phyloP scores from a whole-genome alignment of 1,284 basidiomycete genomes.

The Meira miltonrushii region DNA sequence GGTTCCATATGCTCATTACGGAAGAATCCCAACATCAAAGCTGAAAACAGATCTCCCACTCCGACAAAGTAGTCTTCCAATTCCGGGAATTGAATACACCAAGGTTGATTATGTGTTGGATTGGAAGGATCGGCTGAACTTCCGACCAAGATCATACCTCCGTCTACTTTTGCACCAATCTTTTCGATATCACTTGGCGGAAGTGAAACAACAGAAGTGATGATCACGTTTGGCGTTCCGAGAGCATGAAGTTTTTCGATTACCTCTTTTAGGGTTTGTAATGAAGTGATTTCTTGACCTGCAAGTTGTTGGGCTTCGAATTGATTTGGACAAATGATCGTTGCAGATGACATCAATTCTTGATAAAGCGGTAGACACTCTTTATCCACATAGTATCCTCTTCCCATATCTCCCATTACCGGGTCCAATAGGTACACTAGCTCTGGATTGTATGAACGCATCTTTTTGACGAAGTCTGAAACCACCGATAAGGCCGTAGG shows the following conservation, averaged over 20 bases:
- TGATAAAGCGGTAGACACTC: slow-evolving; percentile 86
- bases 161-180: slow-evolving; percentile 31
- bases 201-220: slow-evolving; percentile 69
- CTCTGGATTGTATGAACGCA: slow-evolving; percentile 60
- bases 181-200: slow-evolving; percentile 25
- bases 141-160: slow-evolving; percentile 46
- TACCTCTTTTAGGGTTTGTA: slow-evolving; percentile 65
- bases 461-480: slow-evolving; percentile 61
- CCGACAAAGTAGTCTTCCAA: slow-evolving; percentile 91
- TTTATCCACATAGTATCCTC: slow-evolving; percentile 72
- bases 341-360: slow-evolving; percentile 69
- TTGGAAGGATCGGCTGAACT: slow-evolving; percentile 45
- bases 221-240: slow-evolving; percentile 76
- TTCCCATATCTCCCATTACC: slow-evolving; percentile 57
- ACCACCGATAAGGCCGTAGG: slow-evolving; percentile 72
- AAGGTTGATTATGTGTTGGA: slow-evolving; percentile 19
- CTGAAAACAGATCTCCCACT: slow-evolving; percentile 94
- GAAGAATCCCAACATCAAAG: slow-evolving; percentile 73
- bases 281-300: slow-evolving; percentile 59
- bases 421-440: slow-evolving; percentile 81
- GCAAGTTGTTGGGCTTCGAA: slow-evolving; percentile 78
- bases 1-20: slow-evolving; percentile 14
- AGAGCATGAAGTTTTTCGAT: slow-evolving; percentile 72
- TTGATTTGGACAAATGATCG: slow-evolving; percentile 94
- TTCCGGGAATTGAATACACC: slow-evolving; percentile 72